These are phyloP conservation scores for Populus hybrid DNA, from an alignment of 441 rosid genomes.

Conservation along the genomic window DNA sequence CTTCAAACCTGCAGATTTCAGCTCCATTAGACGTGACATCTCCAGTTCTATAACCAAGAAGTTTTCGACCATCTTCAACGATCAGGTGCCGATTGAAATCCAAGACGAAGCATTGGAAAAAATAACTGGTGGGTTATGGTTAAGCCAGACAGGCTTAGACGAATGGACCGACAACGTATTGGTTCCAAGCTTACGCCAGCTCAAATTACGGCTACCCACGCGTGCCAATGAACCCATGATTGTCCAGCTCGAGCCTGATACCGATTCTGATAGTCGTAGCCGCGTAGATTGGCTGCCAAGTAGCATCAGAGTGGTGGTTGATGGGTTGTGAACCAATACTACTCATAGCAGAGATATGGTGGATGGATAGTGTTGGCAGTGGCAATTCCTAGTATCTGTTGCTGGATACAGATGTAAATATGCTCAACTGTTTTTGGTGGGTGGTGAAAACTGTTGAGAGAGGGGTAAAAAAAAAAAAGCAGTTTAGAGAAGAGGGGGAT, in stretches of 20 bases:
- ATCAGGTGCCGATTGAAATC: slow-evolving; percentile 42
- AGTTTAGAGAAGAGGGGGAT: slow-evolving; percentile 26
- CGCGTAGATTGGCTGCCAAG: slow-evolving; percentile 60
- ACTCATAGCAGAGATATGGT: not conserved
- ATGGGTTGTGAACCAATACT: slow-evolving; percentile 29
- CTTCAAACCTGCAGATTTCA: slow-evolving; percentile 74
- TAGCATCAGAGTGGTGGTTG: slow-evolving; percentile 46
- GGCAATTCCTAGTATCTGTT: not conserved
- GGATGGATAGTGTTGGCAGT: slow-evolving; percentile 16
- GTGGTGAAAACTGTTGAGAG: slow-evolving; percentile 28
- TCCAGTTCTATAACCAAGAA: slow-evolving; percentile 43
- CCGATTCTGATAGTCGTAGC: slow-evolving; percentile 31
- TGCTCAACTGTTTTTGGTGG: slow-evolving; percentile 51
- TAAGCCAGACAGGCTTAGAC: slow-evolving; percentile 57
- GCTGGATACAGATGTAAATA: slow-evolving; percentile 62
- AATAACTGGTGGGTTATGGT: slow-evolving; percentile 64
- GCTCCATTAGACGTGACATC: slow-evolving; percentile 35
- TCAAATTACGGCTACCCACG: slow-evolving; percentile 37
- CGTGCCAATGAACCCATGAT: slow-evolving; percentile 35
- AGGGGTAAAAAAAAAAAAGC: not conserved
- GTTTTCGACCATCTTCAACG: slow-evolving; percentile 35
- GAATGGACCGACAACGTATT: slow-evolving; percentile 75
- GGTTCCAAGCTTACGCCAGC: slow-evolving; percentile 58
- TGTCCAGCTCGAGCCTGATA: slow-evolving; percentile 53
- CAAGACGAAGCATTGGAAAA: slow-evolving; percentile 65